These are phyloP conservation scores for Lepiota brunneoincarnata DNA, from an alignment of 768 basidiomycete genomes.

Conservation along the genomic window DNA sequence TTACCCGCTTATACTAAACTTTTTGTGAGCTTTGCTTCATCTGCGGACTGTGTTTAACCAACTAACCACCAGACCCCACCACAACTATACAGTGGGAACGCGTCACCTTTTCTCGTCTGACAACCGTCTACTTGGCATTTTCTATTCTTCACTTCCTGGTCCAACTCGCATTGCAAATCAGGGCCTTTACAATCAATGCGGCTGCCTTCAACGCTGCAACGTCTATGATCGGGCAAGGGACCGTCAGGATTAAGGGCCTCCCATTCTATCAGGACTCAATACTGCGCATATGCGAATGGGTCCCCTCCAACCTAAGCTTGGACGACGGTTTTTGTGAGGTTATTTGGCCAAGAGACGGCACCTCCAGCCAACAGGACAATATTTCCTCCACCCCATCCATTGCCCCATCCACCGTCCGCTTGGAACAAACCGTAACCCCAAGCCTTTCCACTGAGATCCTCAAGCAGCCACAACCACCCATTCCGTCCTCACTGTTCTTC, in stretches of 20 bases:
- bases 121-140: slow-evolving; percentile 64
- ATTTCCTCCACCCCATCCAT: neutral
- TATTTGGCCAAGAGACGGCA: slow-evolving; percentile 45
- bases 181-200: slow-evolving; percentile 64
- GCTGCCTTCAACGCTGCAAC: slow-evolving; percentile 52
- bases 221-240: slow-evolving; percentile 46
- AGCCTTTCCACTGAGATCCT: neutral
- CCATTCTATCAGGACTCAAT: slow-evolving; percentile 46
- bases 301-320: slow-evolving; percentile 41
- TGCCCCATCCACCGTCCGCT: neutral
- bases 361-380: neutral
- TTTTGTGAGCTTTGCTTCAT: slow-evolving; percentile 36
- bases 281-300: slow-evolving; percentile 56
- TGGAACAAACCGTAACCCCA: neutral
- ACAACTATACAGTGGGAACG: slow-evolving; percentile 55
- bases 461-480: slow-evolving; percentile 3
- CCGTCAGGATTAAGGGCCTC: slow-evolving; percentile 46
- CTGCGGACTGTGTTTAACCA: no score
- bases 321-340: slow-evolving; percentile 42
- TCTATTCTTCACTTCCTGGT: slow-evolving; percentile 63
- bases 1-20: slow-evolving; percentile 28
- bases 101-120: slow-evolving; percentile 64
- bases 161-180: slow-evolving; percentile 67
- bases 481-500: slow-evolving; percentile 11
- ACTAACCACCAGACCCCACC: neutral